A percentile compares a stretch with the other conserved stretches of the same genome.
Evolutionary conservation across 768 basidiomycete genomes (phyloP).

Genomic region (Lanmaoa rubissima): DNA sequence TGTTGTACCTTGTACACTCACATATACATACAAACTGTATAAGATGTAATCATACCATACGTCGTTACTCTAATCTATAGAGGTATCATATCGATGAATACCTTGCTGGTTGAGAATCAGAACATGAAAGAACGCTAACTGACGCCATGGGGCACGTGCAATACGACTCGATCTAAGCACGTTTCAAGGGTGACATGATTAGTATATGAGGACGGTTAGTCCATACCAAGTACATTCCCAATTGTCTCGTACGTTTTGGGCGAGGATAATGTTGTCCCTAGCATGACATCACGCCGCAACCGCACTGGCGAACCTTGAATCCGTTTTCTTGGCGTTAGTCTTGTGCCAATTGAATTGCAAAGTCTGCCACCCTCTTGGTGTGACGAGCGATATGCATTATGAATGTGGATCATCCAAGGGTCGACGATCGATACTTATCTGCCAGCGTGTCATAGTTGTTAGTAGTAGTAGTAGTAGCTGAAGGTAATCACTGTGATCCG

Average conservation of each 20-base stretch:
- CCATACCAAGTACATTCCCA: background rate
- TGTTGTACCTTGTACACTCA: background rate
- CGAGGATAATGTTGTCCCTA: background rate
- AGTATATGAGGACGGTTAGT: background rate
- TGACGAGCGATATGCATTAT: background rate
- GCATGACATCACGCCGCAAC: background rate
- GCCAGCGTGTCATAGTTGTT: background rate
- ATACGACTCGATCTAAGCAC: background rate
- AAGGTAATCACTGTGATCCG: background rate
- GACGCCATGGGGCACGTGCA: background rate
- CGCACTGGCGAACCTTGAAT: background rate
- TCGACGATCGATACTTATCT: background rate
- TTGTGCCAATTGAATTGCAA: background rate
- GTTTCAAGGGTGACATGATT: background rate
- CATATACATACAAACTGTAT: background rate
- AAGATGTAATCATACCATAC: slow-evolving; percentile 2
- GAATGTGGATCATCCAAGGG: background rate
- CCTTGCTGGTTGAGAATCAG: too few species aligned
- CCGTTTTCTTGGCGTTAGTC: too few species aligned
- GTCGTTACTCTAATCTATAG: background rate
- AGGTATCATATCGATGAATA: background rate
- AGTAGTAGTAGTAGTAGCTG: too few species aligned
- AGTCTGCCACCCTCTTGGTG: background rate
- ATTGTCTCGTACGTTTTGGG: background rate
- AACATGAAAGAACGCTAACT: background rate